phyloP scores from a whole-genome alignment of 2,329 filamentous ascomycete species.

The Ceratocystis colombiana region DNA sequence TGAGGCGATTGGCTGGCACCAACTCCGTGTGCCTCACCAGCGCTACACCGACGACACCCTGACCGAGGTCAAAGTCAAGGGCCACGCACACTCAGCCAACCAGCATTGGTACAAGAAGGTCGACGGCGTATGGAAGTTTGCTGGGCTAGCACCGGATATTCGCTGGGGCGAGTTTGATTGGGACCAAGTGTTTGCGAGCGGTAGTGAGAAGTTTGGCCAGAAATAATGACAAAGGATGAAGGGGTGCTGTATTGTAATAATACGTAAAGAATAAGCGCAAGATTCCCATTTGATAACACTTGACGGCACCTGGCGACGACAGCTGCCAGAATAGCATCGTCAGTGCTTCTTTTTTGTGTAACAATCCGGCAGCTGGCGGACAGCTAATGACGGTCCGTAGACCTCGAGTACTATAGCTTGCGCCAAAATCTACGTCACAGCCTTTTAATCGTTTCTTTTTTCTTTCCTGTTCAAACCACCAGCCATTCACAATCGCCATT shows the following conservation, averaged over 20 bases:
- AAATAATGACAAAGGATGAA: too few species aligned
- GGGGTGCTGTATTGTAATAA: too few species aligned
- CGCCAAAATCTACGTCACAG: conserved; percentile 10
- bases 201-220: conserved; percentile 25
- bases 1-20: conserved; percentile 51
- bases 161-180: conserved; percentile 50
- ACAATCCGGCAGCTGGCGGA: not conserved
- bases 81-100: conserved; percentile 50
- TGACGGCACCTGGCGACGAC: not conserved
- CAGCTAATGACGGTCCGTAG: not conserved
- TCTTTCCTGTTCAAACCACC: not conserved
- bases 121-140: conserved; percentile 52
- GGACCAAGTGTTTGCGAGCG: conserved; percentile 41
- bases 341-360: not conserved
- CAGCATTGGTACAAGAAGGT: conserved; percentile 49
- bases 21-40: conserved; percentile 53
- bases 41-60: conserved; percentile 45
- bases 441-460: not conserved
- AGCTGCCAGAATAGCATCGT: not conserved
- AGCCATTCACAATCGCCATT: not conserved
- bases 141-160: conserved; percentile 46
- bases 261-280: not conserved
- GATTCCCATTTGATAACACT: not conserved
- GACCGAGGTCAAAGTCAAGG: conserved; percentile 44
- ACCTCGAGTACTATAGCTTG: not conserved